Evolutionary conservation across 1,139 yeast genomes (phyloP).

Genomic region (Debaryomyces sp.): DNA sequence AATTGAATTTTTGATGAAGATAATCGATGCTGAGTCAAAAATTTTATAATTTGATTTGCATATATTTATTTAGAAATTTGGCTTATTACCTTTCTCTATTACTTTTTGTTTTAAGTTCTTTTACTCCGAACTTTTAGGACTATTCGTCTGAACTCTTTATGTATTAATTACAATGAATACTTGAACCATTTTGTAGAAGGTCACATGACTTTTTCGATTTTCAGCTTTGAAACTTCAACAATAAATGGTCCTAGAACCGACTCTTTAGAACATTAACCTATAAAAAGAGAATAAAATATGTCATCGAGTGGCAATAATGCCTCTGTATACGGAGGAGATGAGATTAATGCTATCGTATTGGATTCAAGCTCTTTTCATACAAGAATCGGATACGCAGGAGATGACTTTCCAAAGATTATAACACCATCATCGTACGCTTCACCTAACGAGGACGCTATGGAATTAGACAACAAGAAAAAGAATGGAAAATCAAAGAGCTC

Average conservation of each 20-base stretch:
- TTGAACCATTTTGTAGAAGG: background rate
- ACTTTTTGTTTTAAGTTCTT: background rate
- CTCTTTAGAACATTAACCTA: background rate
- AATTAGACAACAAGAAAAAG: slow-evolving; percentile 24
- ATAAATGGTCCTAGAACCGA: background rate
- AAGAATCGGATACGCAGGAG: slow-evolving; percentile 91
- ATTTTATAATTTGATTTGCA: slow-evolving; percentile 25
- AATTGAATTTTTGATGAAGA: slow-evolving; percentile 73
- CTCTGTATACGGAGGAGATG: slow-evolving; percentile 62
- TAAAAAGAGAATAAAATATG: slow-evolving; percentile 9
- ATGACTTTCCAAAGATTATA: slow-evolving; percentile 81
- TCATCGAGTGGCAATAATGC: slow-evolving; percentile 18
- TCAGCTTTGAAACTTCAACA: slow-evolving; percentile 1
- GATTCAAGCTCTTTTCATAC: slow-evolving; percentile 90
- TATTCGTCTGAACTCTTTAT: background rate
- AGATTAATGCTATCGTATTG: slow-evolving; percentile 85
- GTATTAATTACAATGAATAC: background rate
- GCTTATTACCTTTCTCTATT: slow-evolving; percentile 1
- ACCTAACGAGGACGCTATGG: slow-evolving; percentile 17
- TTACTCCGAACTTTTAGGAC: background rate
- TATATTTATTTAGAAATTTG: slow-evolving; percentile 7
- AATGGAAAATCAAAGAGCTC: slow-evolving; percentile 9
- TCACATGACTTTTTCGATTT: slow-evolving; percentile 1
- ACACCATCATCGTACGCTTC: slow-evolving; percentile 62
- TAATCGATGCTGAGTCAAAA: slow-evolving; percentile 61